Evolutionary conservation across 257 asterid genomes (phyloP), one percentile per base, ranked within the genome.

Genomic region (Nicotiana attenuata): DNA sequence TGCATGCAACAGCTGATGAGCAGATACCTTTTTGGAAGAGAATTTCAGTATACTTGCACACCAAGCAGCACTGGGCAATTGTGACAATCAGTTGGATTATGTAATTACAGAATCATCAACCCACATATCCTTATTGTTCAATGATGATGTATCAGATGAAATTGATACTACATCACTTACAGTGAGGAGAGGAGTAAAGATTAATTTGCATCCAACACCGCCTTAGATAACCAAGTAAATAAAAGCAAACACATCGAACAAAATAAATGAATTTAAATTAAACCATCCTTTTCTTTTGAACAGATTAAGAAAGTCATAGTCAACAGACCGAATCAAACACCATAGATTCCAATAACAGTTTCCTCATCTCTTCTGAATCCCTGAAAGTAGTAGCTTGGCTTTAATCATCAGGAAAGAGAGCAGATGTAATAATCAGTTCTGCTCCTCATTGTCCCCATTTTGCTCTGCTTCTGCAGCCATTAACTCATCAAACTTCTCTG

Each of bases 391-490:
- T 45, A 73, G 24, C 22, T 26, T 45, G 61, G 61, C 35, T 45
- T 41, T 3, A 45, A 71, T 47, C 38, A 10, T 73, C 61, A 14
- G 16, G 41, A 22, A 73, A 73, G 24, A 24, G 41, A 24, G 35
- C 41, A 73, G 63, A 0, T 14, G 35, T 20, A 45, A 22, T 50
- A 11, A 24, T 73, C 22, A 89, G 84, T 83, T 86, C 80, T 88
- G 88, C 41, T 92, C 92, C 31, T 89, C 87, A 10, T 75, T 83
- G 22, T 86, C 87, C 64, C 81, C 92, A 61, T 28, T 77, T 75
- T 84, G 86, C 67, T 85, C 93, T 28, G 90, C 91, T 81, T 92
- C 93, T 50, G 87, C 90, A 19, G 94, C 94, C 92, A 92, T 88
- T 78, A 92, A 77, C 69, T 89, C 95, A 50, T 91, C 93, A 50